Base-by-base conservation (phyloP, 2,329 filamentous ascomycete species). In the Colletotrichum caudatum region DNA sequence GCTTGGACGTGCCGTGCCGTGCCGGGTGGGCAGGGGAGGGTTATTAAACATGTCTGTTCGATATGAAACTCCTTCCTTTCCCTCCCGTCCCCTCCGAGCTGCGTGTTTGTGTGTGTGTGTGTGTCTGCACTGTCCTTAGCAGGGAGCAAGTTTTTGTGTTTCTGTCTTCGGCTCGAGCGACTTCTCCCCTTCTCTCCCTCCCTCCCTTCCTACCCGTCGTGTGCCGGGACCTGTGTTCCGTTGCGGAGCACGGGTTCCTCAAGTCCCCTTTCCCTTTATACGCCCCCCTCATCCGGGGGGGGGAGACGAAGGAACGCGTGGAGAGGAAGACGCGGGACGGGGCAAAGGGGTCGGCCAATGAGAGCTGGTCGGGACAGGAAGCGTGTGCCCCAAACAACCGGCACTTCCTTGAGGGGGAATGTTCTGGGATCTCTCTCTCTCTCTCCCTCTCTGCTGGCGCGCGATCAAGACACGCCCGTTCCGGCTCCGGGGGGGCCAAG, bases 301-400 rank as follows among this genome's bases (percentile, higher is more conserved):
- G 26, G 37, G 20, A n/a, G 18, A 35, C 29, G 7, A 12, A 56
- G 16, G 53, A 56, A 56, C 29, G 51, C 9, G 51, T 54, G 29
- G 51, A n/a, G 29, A n/a, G 29, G 51, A 51, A 33, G 51, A 20
- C 7, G 12, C 29, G 18, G 16, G 29, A 12, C 6, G 41, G 18
- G 41, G 18, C 16, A 8, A 18, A 20, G 50, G 48, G n/a, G 56
- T 64, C 56, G 61, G 4, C 61, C 61, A 64, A 64, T 56, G 18
- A 23, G 5, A 23, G 5, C 16, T 26, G 29, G 12, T 37, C 26
- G 48, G 35, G 8, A 9, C 7, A 16, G 9, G 18, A 53, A 23
- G 61, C 37, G 61, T 54, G 61, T 35, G n/a, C 18, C 20, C 29
- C 29, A n/a, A 35, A 29, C 18, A 29, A 11, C 23, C 14, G 50